Conservation (phyloP, 345 rosid species). For the Linum lewisii region DNA sequence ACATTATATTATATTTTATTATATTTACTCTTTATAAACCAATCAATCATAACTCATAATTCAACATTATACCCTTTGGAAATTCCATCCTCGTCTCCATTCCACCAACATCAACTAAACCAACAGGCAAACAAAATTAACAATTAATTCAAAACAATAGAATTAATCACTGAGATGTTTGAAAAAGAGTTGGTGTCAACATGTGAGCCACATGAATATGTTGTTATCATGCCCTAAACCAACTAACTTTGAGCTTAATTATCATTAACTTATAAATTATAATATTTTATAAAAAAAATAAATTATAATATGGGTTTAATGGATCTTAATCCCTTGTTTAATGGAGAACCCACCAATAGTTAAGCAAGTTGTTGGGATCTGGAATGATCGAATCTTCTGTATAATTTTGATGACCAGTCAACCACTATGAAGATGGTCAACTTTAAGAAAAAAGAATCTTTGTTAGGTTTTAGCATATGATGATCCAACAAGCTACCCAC, state of each 20-base stretch:
- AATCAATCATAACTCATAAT: neutral
- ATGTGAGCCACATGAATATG: neutral
- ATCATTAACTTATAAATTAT: too few species aligned
- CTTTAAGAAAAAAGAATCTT: neutral
- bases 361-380: neutral
- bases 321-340: neutral
- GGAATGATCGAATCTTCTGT: neutral
- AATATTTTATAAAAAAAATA: too few species aligned
- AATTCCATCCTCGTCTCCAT: neutral
- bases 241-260: too few species aligned
- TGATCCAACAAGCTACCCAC: neutral
- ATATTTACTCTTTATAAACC: neutral
- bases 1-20: too few species aligned
- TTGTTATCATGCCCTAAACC: neutral
- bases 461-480: neutral
- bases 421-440: neutral
- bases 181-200: neutral
- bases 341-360: neutral
- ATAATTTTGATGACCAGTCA: neutral
- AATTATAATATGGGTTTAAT: too few species aligned
- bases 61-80: neutral
- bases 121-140: neutral
- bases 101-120: neutral
- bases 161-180: neutral
- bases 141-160: neutral